Conservation (phyloP, 768 basidiomycete species). For the Pisolithus sp. region DNA sequence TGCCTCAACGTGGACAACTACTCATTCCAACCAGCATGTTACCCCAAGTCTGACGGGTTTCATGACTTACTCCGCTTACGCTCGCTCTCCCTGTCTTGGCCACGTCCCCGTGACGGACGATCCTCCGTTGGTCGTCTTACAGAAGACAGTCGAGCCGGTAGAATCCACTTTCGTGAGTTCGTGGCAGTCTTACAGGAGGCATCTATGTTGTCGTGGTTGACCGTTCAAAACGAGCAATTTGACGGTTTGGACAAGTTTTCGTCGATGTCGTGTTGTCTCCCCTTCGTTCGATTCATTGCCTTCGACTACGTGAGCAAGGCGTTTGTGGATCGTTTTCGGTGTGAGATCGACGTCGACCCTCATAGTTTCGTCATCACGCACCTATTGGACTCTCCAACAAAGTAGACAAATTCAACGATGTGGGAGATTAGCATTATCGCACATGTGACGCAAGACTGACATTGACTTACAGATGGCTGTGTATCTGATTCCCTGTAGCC, state of each 20-base stretch:
- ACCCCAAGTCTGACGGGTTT: conserved; percentile 1
- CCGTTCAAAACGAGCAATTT: conserved; percentile 1
- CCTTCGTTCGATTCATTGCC: not conserved
- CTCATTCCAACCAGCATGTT: not conserved
- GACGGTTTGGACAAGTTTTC: not conserved
- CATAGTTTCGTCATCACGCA: not conserved
- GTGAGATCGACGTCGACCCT: not conserved
- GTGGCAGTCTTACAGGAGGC: not conserved
- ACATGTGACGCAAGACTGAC: no score
- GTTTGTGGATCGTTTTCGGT: not conserved
- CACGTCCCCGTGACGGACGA: not conserved
- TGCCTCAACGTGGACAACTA: conserved; percentile 2
- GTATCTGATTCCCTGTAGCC: no score
- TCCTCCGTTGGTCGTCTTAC: not conserved
- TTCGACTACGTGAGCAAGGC: not conserved
- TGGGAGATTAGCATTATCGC: not conserved
- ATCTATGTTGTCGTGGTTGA: not conserved
- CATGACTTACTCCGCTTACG: not conserved
- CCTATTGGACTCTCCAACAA: conserved; percentile 25
- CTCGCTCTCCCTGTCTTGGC: conserved; percentile 3
- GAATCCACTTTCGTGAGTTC: not conserved
- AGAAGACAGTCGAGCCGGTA: not conserved
- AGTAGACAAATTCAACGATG: not conserved
- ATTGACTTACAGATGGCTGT: no score
- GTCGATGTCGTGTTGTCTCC: not conserved